Conservation (phyloP, 129 eudicot genomes). For the Logfia minima region DNA sequence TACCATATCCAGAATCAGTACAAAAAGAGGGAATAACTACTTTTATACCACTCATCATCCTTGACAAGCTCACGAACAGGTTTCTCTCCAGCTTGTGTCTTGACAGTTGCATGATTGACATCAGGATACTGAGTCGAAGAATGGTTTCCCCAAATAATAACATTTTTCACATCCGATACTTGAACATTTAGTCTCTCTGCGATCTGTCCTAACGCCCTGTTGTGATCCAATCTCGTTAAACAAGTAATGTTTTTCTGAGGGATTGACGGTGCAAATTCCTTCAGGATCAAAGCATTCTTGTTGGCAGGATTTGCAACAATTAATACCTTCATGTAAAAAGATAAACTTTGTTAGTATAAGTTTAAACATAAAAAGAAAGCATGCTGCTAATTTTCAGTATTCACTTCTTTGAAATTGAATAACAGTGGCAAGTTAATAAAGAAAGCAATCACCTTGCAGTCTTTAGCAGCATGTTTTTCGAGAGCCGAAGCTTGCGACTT, state of each 20-base stretch:
- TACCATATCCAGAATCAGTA: neutral
- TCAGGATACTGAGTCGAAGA: slow-evolving; percentile 98
- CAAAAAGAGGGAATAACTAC: neutral
- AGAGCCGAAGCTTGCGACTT: slow-evolving; percentile 97
- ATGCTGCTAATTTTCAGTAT: neutral
- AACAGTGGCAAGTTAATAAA: neutral
- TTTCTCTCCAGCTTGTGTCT: slow-evolving; percentile 62
- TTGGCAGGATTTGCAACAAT: slow-evolving; percentile 99
- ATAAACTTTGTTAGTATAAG: no score
- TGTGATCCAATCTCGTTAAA: slow-evolving; percentile 92
- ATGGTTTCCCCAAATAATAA: slow-evolving; percentile 96
- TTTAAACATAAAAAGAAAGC: neutral
- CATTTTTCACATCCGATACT: slow-evolving; percentile 91
- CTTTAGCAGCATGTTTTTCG: slow-evolving; percentile 85
- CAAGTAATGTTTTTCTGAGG: slow-evolving; percentile 90
- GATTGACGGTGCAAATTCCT: slow-evolving; percentile 96
- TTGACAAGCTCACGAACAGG: slow-evolving; percentile 72
- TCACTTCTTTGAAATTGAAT: neutral
- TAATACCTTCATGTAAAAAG: slow-evolving; percentile 48
- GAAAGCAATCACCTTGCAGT: slow-evolving; percentile 70
- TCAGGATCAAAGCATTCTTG: slow-evolving; percentile 92
- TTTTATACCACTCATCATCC: slow-evolving; percentile 77
- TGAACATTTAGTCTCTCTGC: slow-evolving; percentile 87
- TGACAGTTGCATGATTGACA: slow-evolving; percentile 93
- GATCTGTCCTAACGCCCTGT: slow-evolving; percentile 95